Conservation (phyloP, 202 grass and related monocot species). For the Saccharum hybrid region DNA sequence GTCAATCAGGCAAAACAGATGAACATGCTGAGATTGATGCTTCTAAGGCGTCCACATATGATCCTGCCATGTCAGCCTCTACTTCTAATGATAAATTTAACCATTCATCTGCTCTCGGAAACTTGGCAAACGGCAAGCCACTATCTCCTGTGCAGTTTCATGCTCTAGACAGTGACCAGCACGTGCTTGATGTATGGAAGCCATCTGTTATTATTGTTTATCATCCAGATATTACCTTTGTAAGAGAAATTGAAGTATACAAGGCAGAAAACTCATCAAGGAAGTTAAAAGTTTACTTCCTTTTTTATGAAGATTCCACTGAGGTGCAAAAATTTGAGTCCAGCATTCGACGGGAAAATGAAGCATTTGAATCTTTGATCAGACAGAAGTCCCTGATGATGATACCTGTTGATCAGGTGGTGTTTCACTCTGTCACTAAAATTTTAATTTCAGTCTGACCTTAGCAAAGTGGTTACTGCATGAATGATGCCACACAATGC, state of each 20-base stretch:
- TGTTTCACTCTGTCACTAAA: conserved; percentile 38
- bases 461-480: conserved; percentile 33
- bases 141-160: conserved; percentile 87
- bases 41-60: conserved; percentile 41
- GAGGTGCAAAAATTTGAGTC: conserved; percentile 93
- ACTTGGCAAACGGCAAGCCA: conserved; percentile 49
- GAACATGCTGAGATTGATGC: conserved; percentile 27
- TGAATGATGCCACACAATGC: conserved; percentile 7
- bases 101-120: conserved; percentile 20
- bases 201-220: conserved; percentile 88
- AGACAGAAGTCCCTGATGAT: conserved; percentile 97
- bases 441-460: conserved; percentile 8
- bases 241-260: conserved; percentile 95
- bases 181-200: conserved; percentile 77
- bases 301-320: conserved; percentile 94
- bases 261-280: conserved; percentile 78
- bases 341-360: conserved; percentile 87
- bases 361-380: conserved; percentile 93
- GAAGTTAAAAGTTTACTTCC: conserved; percentile 86
- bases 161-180: conserved; percentile 81
- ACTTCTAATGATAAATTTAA: conserved; percentile 11
- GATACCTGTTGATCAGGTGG: conserved; percentile 94
- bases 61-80: conserved; percentile 21
- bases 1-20: conserved; percentile 45
- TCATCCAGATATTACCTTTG: conserved; percentile 94